A percentile compares a stretch with the other conserved stretches of the same genome.
phyloP scores from a whole-genome alignment of 176 grass and related monocot genomes.

The Phragmites australis region DNA sequence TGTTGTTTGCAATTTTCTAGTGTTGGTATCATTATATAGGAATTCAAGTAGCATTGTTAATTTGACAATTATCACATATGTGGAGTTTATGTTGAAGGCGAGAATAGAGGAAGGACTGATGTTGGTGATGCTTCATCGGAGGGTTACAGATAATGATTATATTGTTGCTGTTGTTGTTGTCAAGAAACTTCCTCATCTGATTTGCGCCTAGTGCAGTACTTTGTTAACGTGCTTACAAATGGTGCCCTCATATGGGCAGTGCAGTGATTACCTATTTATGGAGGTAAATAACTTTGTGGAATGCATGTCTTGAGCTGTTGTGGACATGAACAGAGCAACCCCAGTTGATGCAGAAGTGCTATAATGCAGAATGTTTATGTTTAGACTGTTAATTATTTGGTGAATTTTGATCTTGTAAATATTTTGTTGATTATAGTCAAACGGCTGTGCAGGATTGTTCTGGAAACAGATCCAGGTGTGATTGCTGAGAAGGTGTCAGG shows the following conservation, averaged over 20 bases:
- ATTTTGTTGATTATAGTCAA: background rate
- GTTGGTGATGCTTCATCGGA: constrained; percentile 18
- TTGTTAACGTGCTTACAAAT: background rate
- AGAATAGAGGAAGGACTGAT: background rate
- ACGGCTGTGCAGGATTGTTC: constrained; percentile 53
- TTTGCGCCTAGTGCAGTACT: background rate
- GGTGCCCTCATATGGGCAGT: background rate
- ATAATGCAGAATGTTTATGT: no score
- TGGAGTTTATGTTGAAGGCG: background rate
- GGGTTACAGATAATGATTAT: background rate
- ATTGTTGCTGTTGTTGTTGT: background rate
- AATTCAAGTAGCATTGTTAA: background rate
- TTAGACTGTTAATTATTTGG: no score
- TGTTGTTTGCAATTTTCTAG: background rate
- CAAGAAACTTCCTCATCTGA: background rate
- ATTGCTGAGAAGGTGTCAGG: constrained; percentile 56
- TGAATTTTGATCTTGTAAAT: no score
- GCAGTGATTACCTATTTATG: background rate
- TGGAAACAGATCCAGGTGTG: constrained; percentile 68
- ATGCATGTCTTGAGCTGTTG: background rate
- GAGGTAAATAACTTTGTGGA: background rate
- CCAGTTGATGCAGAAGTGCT: no score
- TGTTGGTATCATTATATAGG: background rate
- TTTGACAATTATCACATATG: background rate
- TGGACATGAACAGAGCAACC: background rate